Evolutionary conservation across 805 yeast genomes (phyloP), one percentile per base, ranked within the genome.

Genomic region (Nakazawaea ishiwadae): DNA sequence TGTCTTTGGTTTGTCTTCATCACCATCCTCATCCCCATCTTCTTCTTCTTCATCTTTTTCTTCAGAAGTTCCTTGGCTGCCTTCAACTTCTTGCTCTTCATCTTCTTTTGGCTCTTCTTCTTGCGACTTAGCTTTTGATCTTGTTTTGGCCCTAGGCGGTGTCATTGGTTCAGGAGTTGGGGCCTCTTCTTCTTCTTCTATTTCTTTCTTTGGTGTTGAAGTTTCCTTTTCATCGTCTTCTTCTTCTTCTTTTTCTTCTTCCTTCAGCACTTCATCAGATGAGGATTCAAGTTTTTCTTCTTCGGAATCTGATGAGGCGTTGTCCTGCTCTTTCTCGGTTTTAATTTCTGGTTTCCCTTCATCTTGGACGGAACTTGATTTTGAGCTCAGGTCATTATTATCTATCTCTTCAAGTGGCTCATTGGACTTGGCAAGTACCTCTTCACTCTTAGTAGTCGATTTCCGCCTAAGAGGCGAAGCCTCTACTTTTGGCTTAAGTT

Each of bases 161-260:
- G 51, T 52, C 9, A 45, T 48, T 8, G 53, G 50, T 21, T 50
- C 55, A 10, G 53, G 49, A 1, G 51, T 50, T 7, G 51, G 51
- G 2, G 50, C 48, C 8, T 44, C 31, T 7, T 32, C 38, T n/a
- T 48, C 52, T 26, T 37, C 40, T 30, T 34, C 23, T 10, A 15
- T 16, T 32, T 44, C 42, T 27, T 34, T 24, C 10, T 44, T 27
- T 33, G 42, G 11, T 12, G 17, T 16, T 35, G 35, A 15, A 12
- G 30, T 19, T 20, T 4, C 14, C 14, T 41, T 38, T 16, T 34
- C 36, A 5, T 14, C 36, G 14, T 42, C 48, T 33, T 21, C 31
- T 28, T 36, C 31, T 35, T 30, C 40, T 39, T 18, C 34, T 31
- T 20, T 34, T 15, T 36, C 36, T 30, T 31, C 43, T 17, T 24